These are phyloP conservation scores for Anethum foeniculum DNA, from an alignment of 140 eudicot genomes.

Conservation along the genomic window DNA sequence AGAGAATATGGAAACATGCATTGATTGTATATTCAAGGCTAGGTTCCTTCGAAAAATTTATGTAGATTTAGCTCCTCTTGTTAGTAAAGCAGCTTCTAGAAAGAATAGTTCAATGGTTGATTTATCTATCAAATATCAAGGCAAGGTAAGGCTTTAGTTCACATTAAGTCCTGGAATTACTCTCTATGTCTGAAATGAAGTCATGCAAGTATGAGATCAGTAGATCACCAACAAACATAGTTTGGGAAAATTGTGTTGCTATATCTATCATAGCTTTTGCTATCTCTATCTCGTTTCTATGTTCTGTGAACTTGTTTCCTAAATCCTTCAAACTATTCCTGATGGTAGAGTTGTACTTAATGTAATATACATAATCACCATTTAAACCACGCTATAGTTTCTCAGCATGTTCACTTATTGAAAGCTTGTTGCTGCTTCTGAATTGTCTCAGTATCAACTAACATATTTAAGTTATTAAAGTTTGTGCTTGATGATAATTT, in stretches of 20 bases:
- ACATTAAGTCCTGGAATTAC: background rate
- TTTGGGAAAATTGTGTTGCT: background rate
- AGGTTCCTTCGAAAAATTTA: background rate
- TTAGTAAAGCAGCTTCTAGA: background rate
- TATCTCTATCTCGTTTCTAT: background rate
- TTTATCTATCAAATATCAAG: background rate
- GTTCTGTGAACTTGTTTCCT: background rate
- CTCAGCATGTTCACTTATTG: background rate
- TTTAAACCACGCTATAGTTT: background rate
- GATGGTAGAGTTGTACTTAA: background rate
- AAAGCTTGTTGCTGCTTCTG: background rate
- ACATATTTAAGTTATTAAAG: background rate
- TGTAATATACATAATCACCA: background rate
- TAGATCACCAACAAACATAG: background rate
- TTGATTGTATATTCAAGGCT: background rate
- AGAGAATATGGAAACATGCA: background rate
- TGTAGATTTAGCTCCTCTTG: no score
- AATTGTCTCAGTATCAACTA: background rate
- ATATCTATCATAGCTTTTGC: background rate
- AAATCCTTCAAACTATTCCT: background rate
- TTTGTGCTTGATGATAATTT: background rate
- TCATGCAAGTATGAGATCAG: background rate
- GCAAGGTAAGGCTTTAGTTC: background rate
- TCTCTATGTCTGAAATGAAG: background rate
- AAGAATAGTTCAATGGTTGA: background rate